Percentiles rank a stretch among this genome's conserved stretches.
phyloP scores from a whole-genome alignment of 371 early-diverging fungal genomes.

The Smittium culicis region DNA sequence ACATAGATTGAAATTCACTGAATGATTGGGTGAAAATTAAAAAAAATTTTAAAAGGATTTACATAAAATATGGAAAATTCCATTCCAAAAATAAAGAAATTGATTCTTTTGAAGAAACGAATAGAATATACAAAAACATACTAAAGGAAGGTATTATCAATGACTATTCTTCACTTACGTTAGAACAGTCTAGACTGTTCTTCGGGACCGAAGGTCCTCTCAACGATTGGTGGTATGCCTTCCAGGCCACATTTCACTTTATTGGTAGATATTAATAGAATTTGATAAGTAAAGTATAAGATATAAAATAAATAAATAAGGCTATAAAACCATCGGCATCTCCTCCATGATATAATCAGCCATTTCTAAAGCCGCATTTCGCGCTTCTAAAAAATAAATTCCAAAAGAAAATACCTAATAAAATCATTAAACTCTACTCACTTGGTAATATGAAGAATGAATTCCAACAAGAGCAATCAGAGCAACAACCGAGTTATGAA shows the following conservation, averaged over 20 bases:
- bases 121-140: too few relatives aligned
- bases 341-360: neutral
- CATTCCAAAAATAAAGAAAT: too few relatives aligned
- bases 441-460: neutral
- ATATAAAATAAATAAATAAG: neutral
- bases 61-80: too few relatives aligned
- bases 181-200: neutral
- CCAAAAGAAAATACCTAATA: neutral
- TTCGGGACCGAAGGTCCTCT: neutral
- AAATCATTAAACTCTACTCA: neutral
- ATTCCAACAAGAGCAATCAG: too few relatives aligned
- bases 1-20: too few relatives aligned
- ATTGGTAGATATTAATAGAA: neutral
- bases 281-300: neutral
- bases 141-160: too few relatives aligned
- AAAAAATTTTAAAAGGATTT: too few relatives aligned
- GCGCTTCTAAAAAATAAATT: neutral
- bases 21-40: too few relatives aligned
- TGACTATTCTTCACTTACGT: neutral
- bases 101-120: too few relatives aligned
- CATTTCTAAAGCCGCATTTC: neutral
- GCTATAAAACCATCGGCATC: neutral
- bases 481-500: neutral
- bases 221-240: neutral
- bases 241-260: neutral